A percentile compares a stretch with the other conserved stretches of the same genome.
These are phyloP conservation scores for Neurospora sp. DNA, from an alignment of 495 filamentous ascomycete genomes.

Conservation along the genomic window DNA sequence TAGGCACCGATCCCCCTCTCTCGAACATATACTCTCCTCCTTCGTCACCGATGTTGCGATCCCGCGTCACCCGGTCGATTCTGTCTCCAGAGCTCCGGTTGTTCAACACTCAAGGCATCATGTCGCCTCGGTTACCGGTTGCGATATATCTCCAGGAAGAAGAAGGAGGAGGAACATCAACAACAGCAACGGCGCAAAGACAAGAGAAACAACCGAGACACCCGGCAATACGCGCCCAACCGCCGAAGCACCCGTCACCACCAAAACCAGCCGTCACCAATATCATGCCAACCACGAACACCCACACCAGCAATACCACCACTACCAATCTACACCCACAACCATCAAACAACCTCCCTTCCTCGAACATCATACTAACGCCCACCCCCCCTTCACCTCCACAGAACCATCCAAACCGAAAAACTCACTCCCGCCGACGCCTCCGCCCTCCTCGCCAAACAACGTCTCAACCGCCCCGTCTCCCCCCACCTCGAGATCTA, in stretches of 20 bases:
- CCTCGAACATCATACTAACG: not conserved
- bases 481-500: constrained; percentile 87
- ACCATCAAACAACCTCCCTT: not conserved
- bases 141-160: not conserved
- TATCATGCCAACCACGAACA: not conserved
- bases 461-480: constrained; percentile 77
- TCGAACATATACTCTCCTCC: not conserved
- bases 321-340: not conserved
- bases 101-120: not conserved
- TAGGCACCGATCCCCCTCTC: constrained; percentile 6
- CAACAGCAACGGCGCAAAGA: not conserved
- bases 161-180: not conserved
- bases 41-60: not conserved
- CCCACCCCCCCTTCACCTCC: not conserved
- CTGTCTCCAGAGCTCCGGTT: not conserved
- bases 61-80: not conserved
- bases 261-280: not conserved
- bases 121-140: not conserved
- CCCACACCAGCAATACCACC: not conserved
- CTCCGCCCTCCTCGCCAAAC: constrained; percentile 64
- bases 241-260: not conserved
- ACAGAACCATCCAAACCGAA: constrained; percentile 48
- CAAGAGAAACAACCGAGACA: not conserved
- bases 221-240: not conserved
- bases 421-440: constrained; percentile 49